Conservation (phyloP, 129 eudicot genomes). For the Pittosporum tobira region DNA sequence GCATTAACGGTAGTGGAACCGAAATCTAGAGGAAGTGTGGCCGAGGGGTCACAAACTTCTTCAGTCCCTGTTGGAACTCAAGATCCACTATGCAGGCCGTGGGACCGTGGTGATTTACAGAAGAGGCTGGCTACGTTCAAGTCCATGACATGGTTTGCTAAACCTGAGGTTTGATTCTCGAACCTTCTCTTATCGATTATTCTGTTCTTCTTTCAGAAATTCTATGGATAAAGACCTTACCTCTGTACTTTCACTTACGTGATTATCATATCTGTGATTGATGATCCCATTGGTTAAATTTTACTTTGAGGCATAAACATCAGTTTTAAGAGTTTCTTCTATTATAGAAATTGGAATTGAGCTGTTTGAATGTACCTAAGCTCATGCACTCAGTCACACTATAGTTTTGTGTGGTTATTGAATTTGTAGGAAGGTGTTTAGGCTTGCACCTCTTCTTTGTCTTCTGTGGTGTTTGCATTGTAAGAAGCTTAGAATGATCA, state of each 20-base stretch:
- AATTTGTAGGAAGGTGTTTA: not conserved
- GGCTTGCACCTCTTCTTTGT: not conserved
- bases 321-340: not conserved
- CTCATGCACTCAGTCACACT: not conserved
- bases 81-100: slow-evolving; percentile 65
- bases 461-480: not conserved
- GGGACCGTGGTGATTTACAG: slow-evolving; percentile 78
- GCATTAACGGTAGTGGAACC: slow-evolving; percentile 16
- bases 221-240: not conserved
- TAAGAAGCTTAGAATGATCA: not conserved
- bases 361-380: not conserved
- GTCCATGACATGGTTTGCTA: slow-evolving; percentile 99
- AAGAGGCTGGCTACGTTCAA: slow-evolving; percentile 82
- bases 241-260: not conserved
- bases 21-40: slow-evolving; percentile 27
- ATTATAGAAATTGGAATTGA: not conserved
- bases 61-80: slow-evolving; percentile 17
- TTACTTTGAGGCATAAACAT: not conserved
- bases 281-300: not conserved
- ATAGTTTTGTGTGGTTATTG: not conserved
- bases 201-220: not conserved
- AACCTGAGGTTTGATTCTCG: slow-evolving; percentile 59
- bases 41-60: slow-evolving; percentile 17
- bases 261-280: not conserved
- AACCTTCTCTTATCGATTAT: not conserved